Conservation (phyloP, 495 filamentous ascomycete genomes). For the Aspergillus asperescens region DNA sequence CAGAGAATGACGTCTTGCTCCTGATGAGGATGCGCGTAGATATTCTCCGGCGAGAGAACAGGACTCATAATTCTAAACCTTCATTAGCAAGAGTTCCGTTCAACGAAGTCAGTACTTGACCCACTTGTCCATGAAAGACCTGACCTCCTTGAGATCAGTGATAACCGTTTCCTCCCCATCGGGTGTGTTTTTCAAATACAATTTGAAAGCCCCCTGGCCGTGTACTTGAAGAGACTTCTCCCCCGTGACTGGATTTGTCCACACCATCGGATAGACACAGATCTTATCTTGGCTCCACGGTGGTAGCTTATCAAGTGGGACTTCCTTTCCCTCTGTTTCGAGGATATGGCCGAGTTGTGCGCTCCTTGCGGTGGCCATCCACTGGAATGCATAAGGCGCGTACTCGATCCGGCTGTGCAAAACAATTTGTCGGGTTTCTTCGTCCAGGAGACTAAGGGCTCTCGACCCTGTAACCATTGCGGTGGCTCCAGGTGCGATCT, state of each 20-base stretch:
- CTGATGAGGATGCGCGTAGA: constrained; percentile 8
- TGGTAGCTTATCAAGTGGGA: neutral
- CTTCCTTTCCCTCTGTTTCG: neutral
- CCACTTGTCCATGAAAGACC: constrained; percentile 3
- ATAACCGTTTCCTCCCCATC: neutral
- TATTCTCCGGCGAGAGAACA: constrained; percentile 5
- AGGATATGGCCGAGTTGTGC: constrained; percentile 1
- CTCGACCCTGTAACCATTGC: constrained; percentile 4
- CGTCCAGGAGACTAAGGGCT: neutral
- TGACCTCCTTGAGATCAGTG: constrained; percentile 1
- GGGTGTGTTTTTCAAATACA: neutral
- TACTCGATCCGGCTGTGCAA: constrained; percentile 4
- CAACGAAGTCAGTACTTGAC: neutral
- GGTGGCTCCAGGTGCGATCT: constrained; percentile 2
- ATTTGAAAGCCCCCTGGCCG: neutral
- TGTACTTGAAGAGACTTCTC: constrained; percentile 7
- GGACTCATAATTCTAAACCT: constrained; percentile 3
- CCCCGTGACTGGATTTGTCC: constrained; percentile 6
- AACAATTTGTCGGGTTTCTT: neutral
- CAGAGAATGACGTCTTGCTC: constrained; percentile 9
- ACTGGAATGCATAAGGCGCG: constrained; percentile 2
- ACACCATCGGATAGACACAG: constrained; percentile 10
- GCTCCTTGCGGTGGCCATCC: constrained; percentile 6
- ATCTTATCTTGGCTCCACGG: neutral
- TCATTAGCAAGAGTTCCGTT: neutral